phyloP scores from a whole-genome alignment of 768 basidiomycete genomes.

The Tulasnella sp. region DNA sequence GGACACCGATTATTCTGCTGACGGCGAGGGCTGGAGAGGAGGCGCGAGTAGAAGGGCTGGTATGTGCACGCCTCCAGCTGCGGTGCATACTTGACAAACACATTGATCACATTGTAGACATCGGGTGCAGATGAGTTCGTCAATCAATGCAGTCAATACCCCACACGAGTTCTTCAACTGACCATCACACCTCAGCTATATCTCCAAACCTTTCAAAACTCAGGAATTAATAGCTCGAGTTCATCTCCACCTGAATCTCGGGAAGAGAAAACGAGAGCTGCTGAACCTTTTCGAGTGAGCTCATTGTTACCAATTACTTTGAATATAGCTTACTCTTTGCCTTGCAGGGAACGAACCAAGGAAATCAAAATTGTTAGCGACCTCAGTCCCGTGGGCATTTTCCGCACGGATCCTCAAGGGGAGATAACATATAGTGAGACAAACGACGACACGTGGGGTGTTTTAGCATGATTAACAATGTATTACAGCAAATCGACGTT shows the following conservation, averaged over 20 bases:
- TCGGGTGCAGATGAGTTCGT: constrained; percentile 29
- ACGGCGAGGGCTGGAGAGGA: constrained; percentile 30
- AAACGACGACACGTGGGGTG: not conserved
- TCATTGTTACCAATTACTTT: not conserved
- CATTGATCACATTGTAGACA: constrained; percentile 11
- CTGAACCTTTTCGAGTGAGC: constrained; percentile 10
- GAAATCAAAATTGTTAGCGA: constrained; percentile 25
- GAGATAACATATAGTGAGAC: constrained; percentile 11
- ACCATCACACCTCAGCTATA: constrained; percentile 20
- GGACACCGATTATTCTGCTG: constrained; percentile 26
- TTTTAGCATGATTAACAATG: not conserved
- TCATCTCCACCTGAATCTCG: constrained; percentile 30
- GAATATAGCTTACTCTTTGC: not conserved
- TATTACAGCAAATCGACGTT: constrained; percentile 1
- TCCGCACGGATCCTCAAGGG: constrained; percentile 17
- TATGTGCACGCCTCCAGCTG: not conserved
- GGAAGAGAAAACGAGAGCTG: constrained; percentile 24
- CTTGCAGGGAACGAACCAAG: constrained; percentile 21
- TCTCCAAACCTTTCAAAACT: constrained; percentile 31
- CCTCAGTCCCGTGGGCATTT: constrained; percentile 26
- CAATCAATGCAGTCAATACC: not conserved
- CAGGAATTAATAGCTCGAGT: constrained; percentile 30
- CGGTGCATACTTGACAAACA: not conserved
- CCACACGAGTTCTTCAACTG: not conserved
- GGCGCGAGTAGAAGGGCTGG: constrained; percentile 27